These are phyloP conservation scores for Neurospora sp. DNA, from an alignment of 495 filamentous ascomycete genomes.

Conservation along the genomic window DNA sequence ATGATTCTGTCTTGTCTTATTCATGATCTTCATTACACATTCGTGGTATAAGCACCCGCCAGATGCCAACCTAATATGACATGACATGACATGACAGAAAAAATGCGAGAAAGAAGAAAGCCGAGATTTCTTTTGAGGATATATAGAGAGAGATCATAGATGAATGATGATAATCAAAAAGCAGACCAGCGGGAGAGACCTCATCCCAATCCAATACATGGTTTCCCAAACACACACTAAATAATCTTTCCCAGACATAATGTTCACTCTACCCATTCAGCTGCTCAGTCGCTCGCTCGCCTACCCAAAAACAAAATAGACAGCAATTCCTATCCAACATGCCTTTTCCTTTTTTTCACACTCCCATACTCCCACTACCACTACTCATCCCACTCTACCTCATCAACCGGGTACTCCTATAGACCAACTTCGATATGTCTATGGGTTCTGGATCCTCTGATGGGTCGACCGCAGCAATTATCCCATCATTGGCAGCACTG, in stretches of 20 bases:
- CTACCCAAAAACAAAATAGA: background rate
- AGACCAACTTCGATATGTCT: constrained; percentile 2
- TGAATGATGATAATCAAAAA: background rate
- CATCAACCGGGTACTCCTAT: constrained; percentile 13
- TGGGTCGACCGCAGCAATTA: constrained; percentile 25
- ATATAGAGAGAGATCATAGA: background rate
- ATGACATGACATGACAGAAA: background rate
- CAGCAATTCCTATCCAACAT: background rate
- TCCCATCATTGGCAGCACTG: background rate
- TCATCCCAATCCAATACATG: background rate
- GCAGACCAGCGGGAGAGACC: background rate
- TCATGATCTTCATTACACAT: background rate
- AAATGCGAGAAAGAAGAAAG: background rate
- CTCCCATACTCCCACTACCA: background rate
- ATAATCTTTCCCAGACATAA: background rate
- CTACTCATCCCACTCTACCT: background rate
- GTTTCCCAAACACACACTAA: background rate
- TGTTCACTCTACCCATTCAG: background rate
- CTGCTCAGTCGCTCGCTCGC: background rate
- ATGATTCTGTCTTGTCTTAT: background rate
- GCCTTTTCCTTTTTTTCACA: background rate
- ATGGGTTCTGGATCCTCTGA: constrained; percentile 28
- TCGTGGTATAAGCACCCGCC: background rate
- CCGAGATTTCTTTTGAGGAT: background rate
- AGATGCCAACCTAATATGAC: background rate